Percentiles rank a stretch among this genome's conserved stretches.
These are phyloP conservation scores for Populus nigra DNA, from an alignment of 345 rosid species.

Conservation along the genomic window DNA sequence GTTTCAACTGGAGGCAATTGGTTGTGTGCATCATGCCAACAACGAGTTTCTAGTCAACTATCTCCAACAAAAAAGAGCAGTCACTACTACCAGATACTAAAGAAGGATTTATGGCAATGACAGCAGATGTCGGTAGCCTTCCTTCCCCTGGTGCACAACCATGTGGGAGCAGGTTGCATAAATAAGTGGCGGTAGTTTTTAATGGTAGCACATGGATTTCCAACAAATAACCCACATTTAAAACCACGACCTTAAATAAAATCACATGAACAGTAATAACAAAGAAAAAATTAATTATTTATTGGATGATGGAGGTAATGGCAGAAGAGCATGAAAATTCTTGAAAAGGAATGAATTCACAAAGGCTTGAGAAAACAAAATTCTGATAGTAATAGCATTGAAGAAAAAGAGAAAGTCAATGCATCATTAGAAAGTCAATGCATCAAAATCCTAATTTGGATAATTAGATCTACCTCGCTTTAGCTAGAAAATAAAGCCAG, in stretches of 20 bases:
- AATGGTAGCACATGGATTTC: background rate
- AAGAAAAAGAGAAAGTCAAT: background rate
- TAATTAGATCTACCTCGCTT: background rate
- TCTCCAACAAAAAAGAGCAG: background rate
- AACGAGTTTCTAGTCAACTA: background rate
- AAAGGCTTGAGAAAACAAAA: background rate
- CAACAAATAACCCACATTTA: background rate
- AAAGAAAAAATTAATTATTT: background rate
- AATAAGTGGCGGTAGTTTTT: background rate
- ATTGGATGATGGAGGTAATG: background rate
- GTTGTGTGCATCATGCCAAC: no score
- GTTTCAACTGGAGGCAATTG: no score
- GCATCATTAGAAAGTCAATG: background rate
- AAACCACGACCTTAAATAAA: background rate
- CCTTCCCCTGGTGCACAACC: background rate
- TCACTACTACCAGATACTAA: background rate
- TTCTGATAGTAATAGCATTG: background rate
- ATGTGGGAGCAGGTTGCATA: conserved; percentile 5
- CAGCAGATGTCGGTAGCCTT: background rate
- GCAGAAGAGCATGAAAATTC: background rate
- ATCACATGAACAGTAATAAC: background rate
- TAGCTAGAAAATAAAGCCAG: background rate
- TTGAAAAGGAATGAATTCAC: background rate
- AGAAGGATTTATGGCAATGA: background rate
- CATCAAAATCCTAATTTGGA: no score